phyloP scores from a whole-genome alignment of 805 yeast species.

The Schizosaccharomyces lindneri region DNA sequence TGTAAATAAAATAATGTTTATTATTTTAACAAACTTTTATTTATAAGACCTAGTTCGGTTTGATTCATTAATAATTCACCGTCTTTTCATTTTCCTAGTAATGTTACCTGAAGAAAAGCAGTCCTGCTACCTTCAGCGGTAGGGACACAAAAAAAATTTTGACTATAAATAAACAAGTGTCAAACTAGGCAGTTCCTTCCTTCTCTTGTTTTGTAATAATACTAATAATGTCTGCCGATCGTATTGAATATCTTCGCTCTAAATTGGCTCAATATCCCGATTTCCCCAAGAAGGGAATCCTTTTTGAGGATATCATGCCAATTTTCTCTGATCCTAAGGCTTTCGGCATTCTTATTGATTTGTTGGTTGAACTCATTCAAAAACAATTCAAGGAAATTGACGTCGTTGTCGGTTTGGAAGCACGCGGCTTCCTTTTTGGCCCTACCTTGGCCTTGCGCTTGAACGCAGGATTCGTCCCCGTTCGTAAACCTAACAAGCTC shows the following conservation, averaged over 20 bases:
- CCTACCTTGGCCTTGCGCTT: conserved; percentile 81
- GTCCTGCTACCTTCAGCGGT: too few species aligned
- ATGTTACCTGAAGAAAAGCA: too few species aligned
- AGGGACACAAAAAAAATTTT: too few species aligned
- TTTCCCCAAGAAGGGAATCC: conserved; percentile 78
- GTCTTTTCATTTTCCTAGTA: too few species aligned
- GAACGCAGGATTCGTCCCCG: conserved; percentile 78
- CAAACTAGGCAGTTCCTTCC: too few species aligned
- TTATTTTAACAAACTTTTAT: too few species aligned
- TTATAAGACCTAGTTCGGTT: too few species aligned
- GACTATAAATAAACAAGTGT: too few species aligned
- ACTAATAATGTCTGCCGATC: background rate
- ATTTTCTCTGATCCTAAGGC: conserved; percentile 61
- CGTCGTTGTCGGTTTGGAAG: conserved; percentile 79
- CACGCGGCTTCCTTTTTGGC: conserved; percentile 91
- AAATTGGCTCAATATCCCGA: conserved; percentile 39
- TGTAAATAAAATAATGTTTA: too few species aligned
- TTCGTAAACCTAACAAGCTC: conserved; percentile 83
- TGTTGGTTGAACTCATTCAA: conserved; percentile 53
- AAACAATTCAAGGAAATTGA: conserved; percentile 37
- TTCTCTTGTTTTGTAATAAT: too few species aligned
- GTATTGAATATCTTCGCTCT: background rate
- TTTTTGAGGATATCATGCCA: conserved; percentile 90
- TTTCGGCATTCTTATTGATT: conserved; percentile 58
- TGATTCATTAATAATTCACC: too few species aligned